Evolutionary conservation across 495 filamentous ascomycete species (phyloP), one percentile per base, ranked within the genome.

Genomic region (Penicillium chermesinum): DNA sequence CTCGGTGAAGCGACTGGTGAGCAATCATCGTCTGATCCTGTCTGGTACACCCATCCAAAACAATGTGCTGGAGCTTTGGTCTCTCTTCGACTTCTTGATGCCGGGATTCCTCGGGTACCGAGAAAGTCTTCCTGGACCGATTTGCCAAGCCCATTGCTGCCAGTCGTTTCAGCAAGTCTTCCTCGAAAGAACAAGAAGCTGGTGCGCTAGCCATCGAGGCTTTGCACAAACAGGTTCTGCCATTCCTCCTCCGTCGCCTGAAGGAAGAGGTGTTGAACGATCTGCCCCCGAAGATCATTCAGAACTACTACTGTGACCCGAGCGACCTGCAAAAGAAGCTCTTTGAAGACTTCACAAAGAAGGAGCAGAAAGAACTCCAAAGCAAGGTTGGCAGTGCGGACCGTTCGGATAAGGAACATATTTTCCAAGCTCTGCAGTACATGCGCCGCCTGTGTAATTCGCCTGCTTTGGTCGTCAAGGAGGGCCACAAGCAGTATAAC

Each of bases 361-460:
- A 87, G 55, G 90, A 97, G 61, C 82, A 89, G 53, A 91, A 87
- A 61, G 81, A 85, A 34, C 76, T 98, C 20, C 76, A 80, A 10
- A 80, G 88, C 18, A 86, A 89, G 58, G 87, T 91, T 18, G 82
- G 85, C 39, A 79, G 78, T 33, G 75, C 75, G 27, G 91, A 96
- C 54, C 93, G 93, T 51, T 82, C 91, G 38, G 86, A 90, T 61
- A 98, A 97, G 63, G 87, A 94, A 65, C 93, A 98, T 60, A 98
- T 98, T 62, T 98, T 98, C 84, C 91, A 96, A 69, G 94, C 94
- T 3, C 69, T 98, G 48, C 94, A 98, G 58, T 98, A 98, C 70
- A 98, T 98, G 93, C 89, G 94, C 46, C 96, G 96, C 64, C 78
- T 98, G 7, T 98, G 93, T 72, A 98, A 98, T 64, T 96, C 94